These are phyloP conservation scores for Globisporangium middletonii DNA, from an alignment of 352 stramenopile species.

Conservation along the genomic window DNA sequence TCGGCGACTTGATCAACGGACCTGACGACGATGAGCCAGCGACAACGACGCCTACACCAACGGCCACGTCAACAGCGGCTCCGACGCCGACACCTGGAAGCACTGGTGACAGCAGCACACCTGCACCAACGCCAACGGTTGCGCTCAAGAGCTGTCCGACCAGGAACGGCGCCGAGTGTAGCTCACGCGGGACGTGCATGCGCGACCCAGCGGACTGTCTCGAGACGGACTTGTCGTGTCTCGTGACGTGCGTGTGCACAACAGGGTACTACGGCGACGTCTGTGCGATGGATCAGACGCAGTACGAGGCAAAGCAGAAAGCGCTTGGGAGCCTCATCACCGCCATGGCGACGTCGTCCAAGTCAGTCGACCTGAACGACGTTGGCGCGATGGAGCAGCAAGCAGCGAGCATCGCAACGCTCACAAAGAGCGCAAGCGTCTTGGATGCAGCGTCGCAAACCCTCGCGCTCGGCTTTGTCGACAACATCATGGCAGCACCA, in stretches of 20 bases:
- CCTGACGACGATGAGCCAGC: constrained; percentile 26
- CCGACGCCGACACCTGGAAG: constrained; percentile 4
- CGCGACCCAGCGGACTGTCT: constrained; percentile 32
- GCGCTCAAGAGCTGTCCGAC: constrained; percentile 46
- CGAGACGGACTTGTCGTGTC: constrained; percentile 44
- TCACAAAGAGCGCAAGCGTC: constrained; percentile 55
- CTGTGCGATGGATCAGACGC: constrained; percentile 41
- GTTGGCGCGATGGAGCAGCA: constrained; percentile 53
- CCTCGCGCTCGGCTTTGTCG: constrained; percentile 46
- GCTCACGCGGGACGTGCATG: constrained; percentile 39
- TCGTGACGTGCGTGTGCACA: constrained; percentile 40
- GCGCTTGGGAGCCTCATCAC: constrained; percentile 42
- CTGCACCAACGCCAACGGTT: constrained; percentile 14
- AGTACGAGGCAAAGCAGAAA: constrained; percentile 47
- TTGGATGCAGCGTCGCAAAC: constrained; percentile 40
- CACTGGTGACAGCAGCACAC: constrained; percentile 9
- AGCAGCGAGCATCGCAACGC: constrained; percentile 52
- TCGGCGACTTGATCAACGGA: constrained; percentile 58
- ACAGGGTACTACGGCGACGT: constrained; percentile 52
- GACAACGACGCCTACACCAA: constrained; percentile 12
- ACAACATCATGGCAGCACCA: constrained; percentile 45
- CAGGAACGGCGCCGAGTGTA: constrained; percentile 35
- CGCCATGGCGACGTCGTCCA: constrained; percentile 46
- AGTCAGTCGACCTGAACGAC: constrained; percentile 45
- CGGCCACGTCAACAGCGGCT: too few relatives aligned